phyloP scores from a whole-genome alignment of 768 basidiomycete species.

The Sporobolomyces phaffii region DNA sequence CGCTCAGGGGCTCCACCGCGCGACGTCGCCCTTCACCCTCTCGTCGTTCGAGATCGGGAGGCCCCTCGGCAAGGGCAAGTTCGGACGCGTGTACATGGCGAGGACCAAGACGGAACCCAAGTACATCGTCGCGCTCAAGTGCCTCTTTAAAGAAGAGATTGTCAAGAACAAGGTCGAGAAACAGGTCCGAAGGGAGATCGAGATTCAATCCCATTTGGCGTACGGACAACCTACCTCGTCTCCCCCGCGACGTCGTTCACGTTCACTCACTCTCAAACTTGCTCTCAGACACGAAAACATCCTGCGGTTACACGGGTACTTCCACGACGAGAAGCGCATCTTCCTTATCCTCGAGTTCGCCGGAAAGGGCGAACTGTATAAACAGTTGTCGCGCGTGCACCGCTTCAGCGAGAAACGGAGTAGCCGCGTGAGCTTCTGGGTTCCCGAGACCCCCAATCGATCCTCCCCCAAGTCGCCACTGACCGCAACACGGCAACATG shows the following conservation, averaged over 20 bases:
- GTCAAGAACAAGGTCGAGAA: conserved; percentile 87
- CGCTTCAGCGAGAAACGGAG: conserved; percentile 82
- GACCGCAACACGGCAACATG: too few relatives aligned
- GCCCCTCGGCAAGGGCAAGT: conserved; percentile 97
- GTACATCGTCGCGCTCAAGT: conserved; percentile 94
- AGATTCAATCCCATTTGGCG: conserved; percentile 89
- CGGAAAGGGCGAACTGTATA: conserved; percentile 93
- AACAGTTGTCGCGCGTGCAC: conserved; percentile 79
- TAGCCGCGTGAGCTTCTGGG: conserved; percentile 55
- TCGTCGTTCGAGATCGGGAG: conserved; percentile 88
- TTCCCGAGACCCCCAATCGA: too few relatives aligned
- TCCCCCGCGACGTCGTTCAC: too few relatives aligned
- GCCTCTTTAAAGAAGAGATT: conserved; percentile 93
- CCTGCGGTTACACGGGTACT: conserved; percentile 89
- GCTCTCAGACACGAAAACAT: conserved; percentile 76
- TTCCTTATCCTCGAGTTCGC: conserved; percentile 98
- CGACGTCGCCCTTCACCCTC: conserved; percentile 52
- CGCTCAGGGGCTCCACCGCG: conserved; percentile 15
- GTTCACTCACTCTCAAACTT: too few relatives aligned
- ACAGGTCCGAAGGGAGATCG: conserved; percentile 93
- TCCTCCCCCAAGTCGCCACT: too few relatives aligned
- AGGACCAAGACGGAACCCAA: conserved; percentile 79
- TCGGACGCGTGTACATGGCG: conserved; percentile 97
- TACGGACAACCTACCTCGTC: conserved; percentile 34
- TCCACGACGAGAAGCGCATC: conserved; percentile 95